Percentiles rank a stretch among this genome's conserved stretches.
These are phyloP conservation scores for Pinus albicaulis DNA, from an alignment of 75 land plant genomes.

Conservation along the genomic window DNA sequence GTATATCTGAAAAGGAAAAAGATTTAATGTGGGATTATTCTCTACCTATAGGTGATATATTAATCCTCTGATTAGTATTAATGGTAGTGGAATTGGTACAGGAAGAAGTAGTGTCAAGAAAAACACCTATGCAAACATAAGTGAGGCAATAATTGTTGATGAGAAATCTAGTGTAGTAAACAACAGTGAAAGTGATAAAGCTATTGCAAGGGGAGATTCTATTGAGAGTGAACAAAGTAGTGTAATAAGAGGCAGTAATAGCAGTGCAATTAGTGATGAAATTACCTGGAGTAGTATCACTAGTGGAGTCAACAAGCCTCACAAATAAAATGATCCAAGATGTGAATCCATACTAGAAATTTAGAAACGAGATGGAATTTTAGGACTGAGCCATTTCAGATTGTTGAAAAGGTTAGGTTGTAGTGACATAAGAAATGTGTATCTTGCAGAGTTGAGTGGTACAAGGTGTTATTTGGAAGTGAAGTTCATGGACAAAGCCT, in stretches of 20 bases:
- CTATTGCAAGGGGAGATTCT: too few species aligned
- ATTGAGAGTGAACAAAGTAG: conserved; percentile 77
- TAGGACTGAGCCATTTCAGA: too few species aligned
- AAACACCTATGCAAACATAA: conserved; percentile 49
- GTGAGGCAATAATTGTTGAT: conserved; percentile 56
- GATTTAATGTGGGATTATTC: conserved; percentile 76
- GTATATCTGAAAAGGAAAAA: conserved; percentile 18
- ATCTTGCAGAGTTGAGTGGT: conserved; percentile 63
- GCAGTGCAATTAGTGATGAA: conserved; percentile 83
- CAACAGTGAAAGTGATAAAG: conserved; percentile 46
- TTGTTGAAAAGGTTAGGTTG: conserved; percentile 88
- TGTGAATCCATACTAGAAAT: too few species aligned
- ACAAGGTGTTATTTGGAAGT: conserved; percentile 46
- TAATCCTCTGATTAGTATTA: conserved; percentile 65
- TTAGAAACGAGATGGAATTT: too few species aligned
- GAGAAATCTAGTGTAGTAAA: conserved; percentile 54
- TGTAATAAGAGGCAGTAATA: conserved; percentile 70
- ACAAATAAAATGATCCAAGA: too few species aligned
- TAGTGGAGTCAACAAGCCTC: too few species aligned
- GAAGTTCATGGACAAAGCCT: conserved; percentile 61
- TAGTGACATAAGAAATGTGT: conserved; percentile 85
- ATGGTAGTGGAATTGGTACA: conserved; percentile 53
- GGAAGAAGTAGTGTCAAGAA: conserved; percentile 52
- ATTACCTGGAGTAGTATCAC: too few species aligned
- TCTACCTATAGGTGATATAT: conserved; percentile 54